These are phyloP conservation scores for Cytospora paraplurivora DNA, from an alignment of 2,329 filamentous ascomycete genomes.

Conservation along the genomic window DNA sequence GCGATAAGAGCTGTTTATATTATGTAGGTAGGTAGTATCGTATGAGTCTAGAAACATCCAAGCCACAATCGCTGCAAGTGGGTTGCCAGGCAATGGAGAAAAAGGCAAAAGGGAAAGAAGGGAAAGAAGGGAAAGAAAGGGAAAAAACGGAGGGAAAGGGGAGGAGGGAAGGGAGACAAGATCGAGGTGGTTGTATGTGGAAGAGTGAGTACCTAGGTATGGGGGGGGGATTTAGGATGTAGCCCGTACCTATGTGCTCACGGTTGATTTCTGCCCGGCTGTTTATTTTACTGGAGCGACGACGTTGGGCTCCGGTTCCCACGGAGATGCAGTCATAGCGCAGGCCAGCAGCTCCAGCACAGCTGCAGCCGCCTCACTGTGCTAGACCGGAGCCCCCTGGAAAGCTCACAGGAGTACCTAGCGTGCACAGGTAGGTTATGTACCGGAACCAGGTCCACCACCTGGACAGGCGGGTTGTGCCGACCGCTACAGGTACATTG, in stretches of 20 bases:
- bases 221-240: too few relatives aligned
- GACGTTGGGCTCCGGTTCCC: conserved; percentile 2
- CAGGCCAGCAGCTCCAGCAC: background rate
- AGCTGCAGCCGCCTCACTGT: background rate
- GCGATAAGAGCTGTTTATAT: conserved; percentile 22
- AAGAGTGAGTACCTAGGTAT: background rate
- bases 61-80: conserved; percentile 6
- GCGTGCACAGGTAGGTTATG: background rate
- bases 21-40: conserved; percentile 12
- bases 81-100: conserved; percentile 11
- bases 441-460: background rate
- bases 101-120: background rate
- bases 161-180: background rate
- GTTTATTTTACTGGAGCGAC: background rate
- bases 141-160: background rate
- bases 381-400: background rate
- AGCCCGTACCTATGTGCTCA: background rate
- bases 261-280: background rate
- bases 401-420: background rate
- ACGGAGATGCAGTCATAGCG: background rate
- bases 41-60: conserved; percentile 3
- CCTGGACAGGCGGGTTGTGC: background rate
- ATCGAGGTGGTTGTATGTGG: background rate
- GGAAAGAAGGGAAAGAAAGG: background rate
- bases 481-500: background rate